Conservation (phyloP, 139 green algal species). For the Astrephomene gubernaculifera region DNA sequence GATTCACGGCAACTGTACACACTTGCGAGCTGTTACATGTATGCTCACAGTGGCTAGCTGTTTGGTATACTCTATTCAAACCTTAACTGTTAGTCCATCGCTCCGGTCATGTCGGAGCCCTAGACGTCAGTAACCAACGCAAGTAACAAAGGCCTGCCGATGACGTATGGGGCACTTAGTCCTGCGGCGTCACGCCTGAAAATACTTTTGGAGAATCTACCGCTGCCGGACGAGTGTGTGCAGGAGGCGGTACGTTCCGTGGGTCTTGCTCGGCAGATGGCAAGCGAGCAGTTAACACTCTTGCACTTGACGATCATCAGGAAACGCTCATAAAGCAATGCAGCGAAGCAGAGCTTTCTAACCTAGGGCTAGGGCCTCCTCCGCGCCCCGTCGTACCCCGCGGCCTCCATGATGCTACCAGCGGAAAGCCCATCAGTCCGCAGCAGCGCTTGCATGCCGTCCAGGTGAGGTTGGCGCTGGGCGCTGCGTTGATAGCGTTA, state of each 20-base stretch:
- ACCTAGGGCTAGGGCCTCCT: constrained; percentile 59
- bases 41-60: no score
- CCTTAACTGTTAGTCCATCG: no score
- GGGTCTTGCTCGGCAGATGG: background rate
- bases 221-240: constrained; percentile 3
- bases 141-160: no score
- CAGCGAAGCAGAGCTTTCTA: constrained; percentile 48
- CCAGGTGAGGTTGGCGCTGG: constrained; percentile 33
- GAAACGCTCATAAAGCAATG: constrained; percentile 51
- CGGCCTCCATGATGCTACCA: background rate
- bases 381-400: constrained; percentile 43
- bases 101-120: no score
- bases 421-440: background rate
- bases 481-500: background rate
- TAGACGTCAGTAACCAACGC: no score
- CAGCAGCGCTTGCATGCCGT: constrained; percentile 49
- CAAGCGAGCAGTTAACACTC: background rate
- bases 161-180: no score
- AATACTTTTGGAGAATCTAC: background rate
- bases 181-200: background rate
- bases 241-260: background rate
- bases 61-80: no score
- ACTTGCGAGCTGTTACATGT: no score
- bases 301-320: constrained; percentile 13
- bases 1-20: background rate